Evolutionary conservation across 768 basidiomycete genomes (phyloP), one percentile per base, ranked within the genome.

Genomic region (Russula virescens): DNA sequence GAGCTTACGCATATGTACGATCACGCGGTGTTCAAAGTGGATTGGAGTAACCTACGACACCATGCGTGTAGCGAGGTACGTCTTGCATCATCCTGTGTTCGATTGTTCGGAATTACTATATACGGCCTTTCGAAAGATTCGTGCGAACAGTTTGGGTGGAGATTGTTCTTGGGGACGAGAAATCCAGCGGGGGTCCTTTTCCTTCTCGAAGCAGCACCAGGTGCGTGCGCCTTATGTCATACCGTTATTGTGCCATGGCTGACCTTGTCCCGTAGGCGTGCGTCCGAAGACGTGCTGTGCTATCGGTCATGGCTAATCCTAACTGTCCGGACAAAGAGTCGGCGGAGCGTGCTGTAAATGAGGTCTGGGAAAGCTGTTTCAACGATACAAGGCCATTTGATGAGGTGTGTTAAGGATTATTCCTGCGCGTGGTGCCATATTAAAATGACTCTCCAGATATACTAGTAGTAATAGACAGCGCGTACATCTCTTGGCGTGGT

Each of bases 291-390:
- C 81, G 94, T 65, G 93, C 96, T 9, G 78, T 91, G 13, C 72
- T 87, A 40, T 96, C 94, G 3, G 91, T 99, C 2, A 76, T 78
- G 43, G 82, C 82, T 19, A 95, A 98, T 72, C 87, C 92, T 14
- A 78, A 81, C 23, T 98, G 95, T 71, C 86, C 86, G 1, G 83
- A 88, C 69, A 74, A 78, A 43, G 89, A 80, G 6, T 78, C 88
- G 26, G 96, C 95, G 14, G 93, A 94, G 72, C 81, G 82, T 61
- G 94, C 86, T 1, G 95, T 98, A 50, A 97, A 98, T 67, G 91
- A 97, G 72, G 96, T 96, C 38, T 99, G 91, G 89, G 94, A 94
- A 70, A 94, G 91, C 68, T 99, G 96, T 73, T 94, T 91, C 75
- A 87, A 82, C 42, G 97, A 98, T 72, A 98, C 95, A 7, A 77